These are phyloP conservation scores for Leucocoprinus sp. DNA, from an alignment of 768 basidiomycete species.

Conservation along the genomic window DNA sequence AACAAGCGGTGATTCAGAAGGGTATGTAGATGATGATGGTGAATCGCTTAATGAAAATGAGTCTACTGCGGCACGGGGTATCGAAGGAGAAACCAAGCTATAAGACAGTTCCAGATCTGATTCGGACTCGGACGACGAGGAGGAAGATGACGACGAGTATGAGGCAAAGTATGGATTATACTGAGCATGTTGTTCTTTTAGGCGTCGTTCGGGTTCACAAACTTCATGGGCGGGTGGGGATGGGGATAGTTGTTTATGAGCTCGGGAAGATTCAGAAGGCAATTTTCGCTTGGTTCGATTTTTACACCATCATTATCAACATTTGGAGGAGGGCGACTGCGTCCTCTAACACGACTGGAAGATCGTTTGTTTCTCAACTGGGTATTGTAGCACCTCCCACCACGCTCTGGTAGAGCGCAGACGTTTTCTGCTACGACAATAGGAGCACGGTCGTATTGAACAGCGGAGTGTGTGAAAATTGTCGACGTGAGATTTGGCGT, in stretches of 20 bases:
- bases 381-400: conserved; percentile 39
- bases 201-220: conserved; percentile 25
- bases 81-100: conserved; percentile 10
- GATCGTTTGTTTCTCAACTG: conserved; percentile 7
- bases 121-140: conserved; percentile 29
- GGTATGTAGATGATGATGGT: conserved; percentile 12
- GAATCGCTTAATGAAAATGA: conserved; percentile 3
- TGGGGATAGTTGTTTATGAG: conserved; percentile 44
- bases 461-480: conserved; percentile 53
- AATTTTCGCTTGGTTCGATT: not conserved
- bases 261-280: not conserved
- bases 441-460: conserved; percentile 64
- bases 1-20: conserved; percentile 4
- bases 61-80: conserved; percentile 11
- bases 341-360: not conserved
- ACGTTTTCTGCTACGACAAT: conserved; percentile 58
- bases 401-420: conserved; percentile 61
- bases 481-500: conserved; percentile 44
- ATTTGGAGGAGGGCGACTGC: not conserved
- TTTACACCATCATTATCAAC: not conserved
- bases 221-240: conserved; percentile 37
- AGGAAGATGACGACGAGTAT: conserved; percentile 13
- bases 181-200: not conserved
- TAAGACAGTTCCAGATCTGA: conserved; percentile 27
- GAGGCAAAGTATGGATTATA: not conserved